Evolutionary conservation across 2,329 filamentous ascomycete species (phyloP), one percentile per base, ranked within the genome.

Genomic region (Cadophora sp.): DNA sequence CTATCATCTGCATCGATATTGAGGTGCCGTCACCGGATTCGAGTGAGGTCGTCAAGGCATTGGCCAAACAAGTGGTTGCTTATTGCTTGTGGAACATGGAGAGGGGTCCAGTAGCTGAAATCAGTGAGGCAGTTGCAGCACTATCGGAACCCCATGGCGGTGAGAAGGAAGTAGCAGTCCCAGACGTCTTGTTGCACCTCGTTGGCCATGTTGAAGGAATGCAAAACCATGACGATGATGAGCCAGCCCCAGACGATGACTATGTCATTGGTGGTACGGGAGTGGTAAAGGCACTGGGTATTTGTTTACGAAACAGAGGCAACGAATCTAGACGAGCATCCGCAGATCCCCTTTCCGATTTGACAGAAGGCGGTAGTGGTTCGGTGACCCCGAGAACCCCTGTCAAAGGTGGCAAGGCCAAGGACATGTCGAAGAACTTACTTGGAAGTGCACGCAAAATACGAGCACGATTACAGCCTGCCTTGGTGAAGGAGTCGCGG

Each of bases 231-330:
- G 89, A 91, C 56, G 87, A 90, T 26, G 84, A 88, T 53, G 88
- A 91, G 2, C 84, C 89, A 12, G 91, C 93, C 7, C 92, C 94
- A 0, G 93, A 97, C 72, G 92, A 97, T 68, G 93, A 97, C 79
- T 98, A 98, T 79, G 94, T 98, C 55, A 96, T 98, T 75, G 94
- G 95, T 24, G 95, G 95, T 19, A 97, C 94, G 0, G 96, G 95
- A 29, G 93, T 99, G 1, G 95, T 97, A 60, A 97, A 97, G 81
- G 96, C 96, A 4, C 84, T 99, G 56, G 90, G 93, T 64, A 97
- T 97, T 75, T 97, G 94, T 76, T 83, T 99, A 61, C 91, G 93
- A 74, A 97, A 97, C 77, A 89, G 92, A 68, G 86, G 87, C 64
- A 86, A 90, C 63, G 89, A 91, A 65, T 87, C 87, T 34, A 82